Base-by-base conservation (phyloP, 768 basidiomycete species). In the Psilocybe cyanescens region DNA sequence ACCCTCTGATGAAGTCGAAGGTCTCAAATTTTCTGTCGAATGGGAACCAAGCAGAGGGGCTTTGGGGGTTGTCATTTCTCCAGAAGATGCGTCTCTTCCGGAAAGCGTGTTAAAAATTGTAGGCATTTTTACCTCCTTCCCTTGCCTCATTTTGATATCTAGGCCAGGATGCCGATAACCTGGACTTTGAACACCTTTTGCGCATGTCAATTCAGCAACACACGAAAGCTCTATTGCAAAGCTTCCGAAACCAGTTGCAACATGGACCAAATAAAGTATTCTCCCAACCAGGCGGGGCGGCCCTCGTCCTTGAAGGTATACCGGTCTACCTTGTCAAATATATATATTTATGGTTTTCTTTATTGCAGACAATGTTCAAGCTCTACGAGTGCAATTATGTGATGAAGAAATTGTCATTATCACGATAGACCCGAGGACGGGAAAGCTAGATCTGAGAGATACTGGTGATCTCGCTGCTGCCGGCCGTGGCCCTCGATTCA, bases 1-100 rank as follows among this genome's bases (percentile, higher is more conserved):
- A 49, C 83, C 89, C 3, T 92, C 91, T 1, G 94, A 96, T 68
- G 84, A 90, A 62, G 84, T 93, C 1, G 88, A 96, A 71, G 82
- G 82, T 47, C 74, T 90, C 48, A 80, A 76, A 31, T 87, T 95
- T 55, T 76, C 82, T n/a, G 87, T 91, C 11, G 79, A 78, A 55
- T 97, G 95, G 95, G 87, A 91, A 67, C 87, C 92, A 2, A 83
- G 86, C 47, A 80, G 83, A 61, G 82, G 83, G 24, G 88, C 91
- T 12, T 76, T 91, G 17, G 91, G 89, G 3, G 83, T 87, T 19
- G 70, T 74, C 19, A 74, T 92, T 31, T 77, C 85, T 24, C 72
- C 76, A 8, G 81, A 81, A 17, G 86, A 86, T 19, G 68, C 75
- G 7, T 69, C 74, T 51, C 68, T 87, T 14, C 70, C 77, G 0